Evolutionary conservation across 169 alveolate genomes (phyloP), one percentile per base, ranked within the genome.

Genomic region (Cryptosporidium felis): DNA sequence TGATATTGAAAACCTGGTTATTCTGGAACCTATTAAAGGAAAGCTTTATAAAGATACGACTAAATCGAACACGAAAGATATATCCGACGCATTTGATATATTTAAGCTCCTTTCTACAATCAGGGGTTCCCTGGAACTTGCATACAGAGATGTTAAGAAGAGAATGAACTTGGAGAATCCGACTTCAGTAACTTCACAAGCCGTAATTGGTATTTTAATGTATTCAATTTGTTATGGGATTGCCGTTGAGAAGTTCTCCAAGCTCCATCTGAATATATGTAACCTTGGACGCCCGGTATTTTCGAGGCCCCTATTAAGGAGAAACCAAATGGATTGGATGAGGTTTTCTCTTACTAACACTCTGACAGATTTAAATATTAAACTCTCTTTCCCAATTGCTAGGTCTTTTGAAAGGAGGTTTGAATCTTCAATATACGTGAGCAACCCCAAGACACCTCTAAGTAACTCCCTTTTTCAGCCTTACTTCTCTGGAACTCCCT

Each of bases 211-310:
- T 28, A 8, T 53, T 0, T 23, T 74, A 16, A 56, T 74, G 9
- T 74, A 74, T 36, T 74, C 85, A 10, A 74, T 74, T 2, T 74
- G 85, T 38, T 74, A 53, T 51, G 74, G 85, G 36, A 36, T 74
- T 0, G 67, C 67, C 28, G 66, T 56, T 9, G 67, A 74, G 41
- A 65, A 53, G 4, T 38, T 36, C 21, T 16, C 60, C 14, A 28
- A 34, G 51, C 40, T 74, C 18, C 67, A 74, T 41, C 42, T 74
- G 30, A 51, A 28, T 32, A 21, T 74, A 3, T 74, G 85, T 56
- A 49, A 74, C 56, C 34, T 74, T 1, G 62, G 62, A 9, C 30
- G 42, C 5, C 85, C 85, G 18, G 74, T 38, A 49, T 74, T 74
- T 36, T 74, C 85, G 26, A 49, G 85, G 28, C 85, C 85, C 14